Percentiles rank a stretch among this genome's conserved stretches.
Evolutionary conservation across 805 yeast species (phyloP).

Genomic region (Wickerhamomyces queroliae): DNA sequence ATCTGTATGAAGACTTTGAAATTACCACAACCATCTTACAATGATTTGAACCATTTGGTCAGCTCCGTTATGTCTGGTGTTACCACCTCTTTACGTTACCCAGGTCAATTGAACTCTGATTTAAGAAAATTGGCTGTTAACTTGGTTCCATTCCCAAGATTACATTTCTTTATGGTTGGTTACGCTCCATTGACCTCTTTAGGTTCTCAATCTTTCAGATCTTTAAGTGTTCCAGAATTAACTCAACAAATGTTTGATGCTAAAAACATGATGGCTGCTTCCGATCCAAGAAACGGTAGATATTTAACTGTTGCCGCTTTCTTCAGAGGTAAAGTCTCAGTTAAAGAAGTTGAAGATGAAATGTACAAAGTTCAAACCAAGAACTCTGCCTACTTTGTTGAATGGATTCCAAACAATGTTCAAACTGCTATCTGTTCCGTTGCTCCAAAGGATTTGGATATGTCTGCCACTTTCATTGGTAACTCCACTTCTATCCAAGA

Average conservation of each 20-base stretch:
- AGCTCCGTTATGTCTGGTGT: conserved; percentile 98
- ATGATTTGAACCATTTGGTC: conserved; percentile 83
- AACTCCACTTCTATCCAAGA: conserved; percentile 98
- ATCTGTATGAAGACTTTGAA: conserved; percentile 95
- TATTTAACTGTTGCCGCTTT: conserved; percentile 97
- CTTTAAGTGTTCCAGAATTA: conserved; percentile 90
- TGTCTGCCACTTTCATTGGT: conserved; percentile 93
- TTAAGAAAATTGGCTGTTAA: conserved; percentile 98
- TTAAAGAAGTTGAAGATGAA: conserved; percentile 95
- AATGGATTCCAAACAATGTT: conserved; percentile 99
- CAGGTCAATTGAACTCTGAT: conserved; percentile 95
- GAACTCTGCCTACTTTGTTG: conserved; percentile 95
- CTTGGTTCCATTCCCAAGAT: conserved; percentile 98
- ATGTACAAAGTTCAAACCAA: conserved; percentile 90
- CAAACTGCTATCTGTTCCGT: conserved; percentile 98
- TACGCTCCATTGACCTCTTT: conserved; percentile 94
- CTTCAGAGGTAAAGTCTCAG: conserved; percentile 98
- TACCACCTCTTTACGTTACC: conserved; percentile 95
- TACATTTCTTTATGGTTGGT: conserved; percentile 98
- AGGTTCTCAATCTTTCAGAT: conserved; percentile 89
- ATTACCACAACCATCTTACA: conserved; percentile 83
- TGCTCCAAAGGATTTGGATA: conserved; percentile 81
- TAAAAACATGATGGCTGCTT: conserved; percentile 97
- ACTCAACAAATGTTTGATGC: conserved; percentile 98
- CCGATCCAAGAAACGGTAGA: conserved; percentile 95